These are phyloP conservation scores for Ocimum tenuiflorum DNA, from an alignment of 257 asterid genomes.

Conservation along the genomic window DNA sequence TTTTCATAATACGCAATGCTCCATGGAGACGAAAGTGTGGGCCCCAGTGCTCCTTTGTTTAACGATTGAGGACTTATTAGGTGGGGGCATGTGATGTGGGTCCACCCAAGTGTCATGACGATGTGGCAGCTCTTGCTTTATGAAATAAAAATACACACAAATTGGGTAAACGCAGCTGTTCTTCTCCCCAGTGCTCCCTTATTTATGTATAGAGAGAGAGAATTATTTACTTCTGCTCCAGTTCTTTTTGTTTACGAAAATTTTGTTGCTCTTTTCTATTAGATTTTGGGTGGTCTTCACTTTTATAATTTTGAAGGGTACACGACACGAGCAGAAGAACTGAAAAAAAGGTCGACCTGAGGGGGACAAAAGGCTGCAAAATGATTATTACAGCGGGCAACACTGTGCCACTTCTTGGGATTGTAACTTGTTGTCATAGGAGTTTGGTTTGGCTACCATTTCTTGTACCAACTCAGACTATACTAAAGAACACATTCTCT, in stretches of 20 bases:
- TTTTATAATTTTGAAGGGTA: conserved; percentile 42
- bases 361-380: conserved; percentile 34
- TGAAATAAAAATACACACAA: too few relatives aligned
- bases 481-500: neutral
- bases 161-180: too few relatives aligned
- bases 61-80: too few relatives aligned
- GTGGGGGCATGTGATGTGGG: too few relatives aligned
- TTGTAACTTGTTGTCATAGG: conserved; percentile 34
- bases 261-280: conserved; percentile 3
- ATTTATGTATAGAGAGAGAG: too few relatives aligned
- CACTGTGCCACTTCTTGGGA: conserved; percentile 49
- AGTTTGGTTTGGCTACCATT: conserved; percentile 17
- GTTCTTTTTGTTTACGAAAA: neutral
- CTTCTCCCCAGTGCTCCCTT: too few relatives aligned
- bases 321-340: conserved; percentile 35
- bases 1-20: too few relatives aligned
- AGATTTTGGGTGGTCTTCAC: conserved; percentile 12
- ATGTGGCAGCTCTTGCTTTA: too few relatives aligned
- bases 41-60: too few relatives aligned
- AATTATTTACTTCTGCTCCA: too few relatives aligned
- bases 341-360: conserved; percentile 38
- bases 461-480: conserved; percentile 24
- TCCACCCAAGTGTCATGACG: too few relatives aligned
- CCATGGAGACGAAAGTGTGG: too few relatives aligned
- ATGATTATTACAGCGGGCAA: conserved; percentile 35